Evolutionary conservation across 176 grass and related monocot species (phyloP).

Genomic region (Secale cereale): DNA sequence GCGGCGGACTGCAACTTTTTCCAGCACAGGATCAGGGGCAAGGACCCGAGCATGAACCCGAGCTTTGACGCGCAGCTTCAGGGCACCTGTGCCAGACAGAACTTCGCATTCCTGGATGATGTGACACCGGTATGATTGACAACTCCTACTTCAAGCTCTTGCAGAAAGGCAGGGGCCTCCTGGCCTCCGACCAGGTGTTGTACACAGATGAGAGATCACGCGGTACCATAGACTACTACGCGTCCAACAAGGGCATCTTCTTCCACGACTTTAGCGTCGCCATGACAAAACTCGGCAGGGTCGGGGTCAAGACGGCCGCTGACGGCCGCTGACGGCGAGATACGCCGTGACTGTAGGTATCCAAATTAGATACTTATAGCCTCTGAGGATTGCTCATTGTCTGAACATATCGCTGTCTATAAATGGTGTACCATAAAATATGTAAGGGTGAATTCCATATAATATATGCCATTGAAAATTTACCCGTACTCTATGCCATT

Average conservation of each 20-base stretch:
- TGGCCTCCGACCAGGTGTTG: conserved; percentile 70
- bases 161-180: conserved; percentile 42
- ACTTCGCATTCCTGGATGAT: conserved; percentile 29
- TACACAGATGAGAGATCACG: conserved; percentile 52
- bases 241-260: conserved; percentile 42
- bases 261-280: conserved; percentile 36
- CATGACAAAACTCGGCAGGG: conserved; percentile 48
- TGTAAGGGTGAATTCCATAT: too few species aligned
- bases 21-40: conserved; percentile 27
- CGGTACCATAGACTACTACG: conserved; percentile 36
- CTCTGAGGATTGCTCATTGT: too few species aligned
- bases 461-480: too few species aligned
- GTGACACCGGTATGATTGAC: conserved; percentile 35
- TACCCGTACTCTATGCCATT: too few species aligned
- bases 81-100: conserved; percentile 1
- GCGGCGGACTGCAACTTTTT: conserved; percentile 42
- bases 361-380: conserved; percentile 16
- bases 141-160: conserved; percentile 54
- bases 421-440: too few species aligned
- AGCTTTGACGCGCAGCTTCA: conserved; percentile 5
- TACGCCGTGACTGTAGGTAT: conserved; percentile 53
- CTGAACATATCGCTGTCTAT: too few species aligned
- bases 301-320: conserved; percentile 52
- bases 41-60: conserved; percentile 9
- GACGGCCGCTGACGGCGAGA: conserved; percentile 50